A percentile compares a stretch with the other conserved stretches of the same genome.
Conservation (phyloP, 1,284 basidiomycete genomes). For the Irpex lacteus region DNA sequence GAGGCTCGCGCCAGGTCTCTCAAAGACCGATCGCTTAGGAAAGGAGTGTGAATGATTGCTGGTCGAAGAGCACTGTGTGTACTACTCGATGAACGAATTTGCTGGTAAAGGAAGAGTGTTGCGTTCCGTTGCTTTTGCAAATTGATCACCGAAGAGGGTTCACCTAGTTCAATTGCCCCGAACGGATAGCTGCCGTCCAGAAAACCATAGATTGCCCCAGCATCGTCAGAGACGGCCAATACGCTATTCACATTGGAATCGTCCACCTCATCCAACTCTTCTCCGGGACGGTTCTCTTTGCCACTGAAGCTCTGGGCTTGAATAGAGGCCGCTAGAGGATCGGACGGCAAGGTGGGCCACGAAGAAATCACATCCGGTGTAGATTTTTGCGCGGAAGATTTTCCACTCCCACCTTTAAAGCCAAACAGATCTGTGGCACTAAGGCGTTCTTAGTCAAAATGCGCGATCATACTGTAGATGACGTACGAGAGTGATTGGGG, state of each 20-base stretch:
- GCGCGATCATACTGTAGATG: neutral
- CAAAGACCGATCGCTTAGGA: conserved; percentile 50
- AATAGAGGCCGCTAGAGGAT: conserved; percentile 60
- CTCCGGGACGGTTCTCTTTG: conserved; percentile 34
- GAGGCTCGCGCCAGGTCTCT: conserved; percentile 68
- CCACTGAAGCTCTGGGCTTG: conserved; percentile 32
- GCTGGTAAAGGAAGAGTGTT: conserved; percentile 45
- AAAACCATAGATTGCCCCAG: conserved; percentile 59
- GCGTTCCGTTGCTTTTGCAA: conserved; percentile 48
- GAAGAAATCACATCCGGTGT: conserved; percentile 54
- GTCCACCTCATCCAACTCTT: conserved; percentile 45
- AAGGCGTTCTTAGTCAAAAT: conserved; percentile 10
- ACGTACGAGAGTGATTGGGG: conserved; percentile 59
- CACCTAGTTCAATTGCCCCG: conserved; percentile 51
- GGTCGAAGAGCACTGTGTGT: conserved; percentile 38
- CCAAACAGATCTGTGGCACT: conserved; percentile 76
- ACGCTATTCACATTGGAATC: conserved; percentile 61
- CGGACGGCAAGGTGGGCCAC: conserved; percentile 66
- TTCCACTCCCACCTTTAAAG: conserved; percentile 51
- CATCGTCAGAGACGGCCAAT: conserved; percentile 54
- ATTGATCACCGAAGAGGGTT: conserved; percentile 36
- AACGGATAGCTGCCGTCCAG: conserved; percentile 81
- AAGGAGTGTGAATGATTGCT: conserved; percentile 48
- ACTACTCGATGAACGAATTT: conserved; percentile 14
- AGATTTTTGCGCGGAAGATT: conserved; percentile 17